A percentile compares a stretch with the other conserved stretches of the same genome.
Conservation (phyloP, 192 early-diverging fungal species). For the Neocallimastix lanati region DNA sequence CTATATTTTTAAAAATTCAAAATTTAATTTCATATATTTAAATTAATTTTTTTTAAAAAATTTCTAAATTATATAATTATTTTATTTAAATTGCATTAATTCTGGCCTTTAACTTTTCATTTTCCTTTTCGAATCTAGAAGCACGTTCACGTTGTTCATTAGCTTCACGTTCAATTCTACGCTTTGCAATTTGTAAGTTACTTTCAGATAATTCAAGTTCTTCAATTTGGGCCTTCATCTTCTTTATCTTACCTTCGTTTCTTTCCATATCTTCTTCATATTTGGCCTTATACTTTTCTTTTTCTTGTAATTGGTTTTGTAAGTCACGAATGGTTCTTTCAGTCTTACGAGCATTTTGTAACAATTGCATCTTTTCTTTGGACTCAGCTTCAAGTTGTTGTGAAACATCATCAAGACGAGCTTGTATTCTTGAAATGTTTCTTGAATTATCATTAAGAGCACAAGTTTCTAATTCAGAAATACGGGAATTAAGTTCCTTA, state of each 20-base stretch:
- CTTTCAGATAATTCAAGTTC: constrained; percentile 43
- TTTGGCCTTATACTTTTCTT: constrained; percentile 48
- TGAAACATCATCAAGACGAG: constrained; percentile 39
- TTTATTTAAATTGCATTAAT: background rate
- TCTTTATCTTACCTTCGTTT: constrained; percentile 45
- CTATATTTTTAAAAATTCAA: too few relatives aligned
- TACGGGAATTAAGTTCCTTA: constrained; percentile 55
- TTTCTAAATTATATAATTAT: too few relatives aligned
- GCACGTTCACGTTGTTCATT: constrained; percentile 33
- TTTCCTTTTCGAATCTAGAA: constrained; percentile 30
- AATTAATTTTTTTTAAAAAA: too few relatives aligned
- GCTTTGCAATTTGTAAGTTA: constrained; percentile 42
- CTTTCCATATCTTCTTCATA: constrained; percentile 51
- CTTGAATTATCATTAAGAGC: constrained; percentile 30
- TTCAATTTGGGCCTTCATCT: constrained; percentile 41
- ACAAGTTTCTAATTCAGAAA: constrained; percentile 57
- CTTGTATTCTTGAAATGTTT: constrained; percentile 32
- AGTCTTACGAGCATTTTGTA: constrained; percentile 28
- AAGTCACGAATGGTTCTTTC: constrained; percentile 69
- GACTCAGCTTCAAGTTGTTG: constrained; percentile 36
- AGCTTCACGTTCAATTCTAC: constrained; percentile 48
- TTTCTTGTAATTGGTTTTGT: constrained; percentile 67
- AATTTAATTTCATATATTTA: too few relatives aligned
- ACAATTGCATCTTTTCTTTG: constrained; percentile 40
- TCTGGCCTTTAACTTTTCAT: constrained; percentile 10